Conservation (phyloP, 2,329 filamentous ascomycete species). For the Thelonectria olida region DNA sequence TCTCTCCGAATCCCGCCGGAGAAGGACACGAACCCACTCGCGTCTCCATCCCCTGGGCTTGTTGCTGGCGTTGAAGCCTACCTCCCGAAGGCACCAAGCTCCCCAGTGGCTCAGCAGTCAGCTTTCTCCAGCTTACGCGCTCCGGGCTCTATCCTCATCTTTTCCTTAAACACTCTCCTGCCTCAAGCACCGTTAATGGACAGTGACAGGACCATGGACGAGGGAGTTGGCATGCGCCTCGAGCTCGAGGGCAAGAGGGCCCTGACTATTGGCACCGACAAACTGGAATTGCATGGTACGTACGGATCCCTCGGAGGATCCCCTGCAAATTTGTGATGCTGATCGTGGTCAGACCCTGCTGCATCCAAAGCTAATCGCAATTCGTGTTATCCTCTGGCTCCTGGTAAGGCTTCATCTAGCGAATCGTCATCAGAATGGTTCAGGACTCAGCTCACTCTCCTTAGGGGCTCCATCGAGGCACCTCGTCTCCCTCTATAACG, state of each 20-base stretch:
- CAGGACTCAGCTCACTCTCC: neutral
- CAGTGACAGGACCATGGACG: conserved; percentile 31
- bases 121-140: neutral
- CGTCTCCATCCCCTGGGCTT: neutral
- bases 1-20: neutral
- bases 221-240: conserved; percentile 40
- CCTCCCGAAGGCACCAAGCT: neutral
- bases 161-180: neutral
- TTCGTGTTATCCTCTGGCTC: conserved; percentile 33
- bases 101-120: neutral
- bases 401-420: conserved; percentile 25
- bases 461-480: conserved; percentile 29
- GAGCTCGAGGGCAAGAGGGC: conserved; percentile 43
- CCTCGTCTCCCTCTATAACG: conserved; percentile 78
- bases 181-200: conserved; percentile 8
- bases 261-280: conserved; percentile 43
- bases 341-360: conserved; percentile 34
- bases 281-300: conserved; percentile 49
- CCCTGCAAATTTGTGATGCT: conserved; percentile 12
- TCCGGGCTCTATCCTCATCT: neutral
- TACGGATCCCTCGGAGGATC: conserved; percentile 37
- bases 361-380: conserved; percentile 31
- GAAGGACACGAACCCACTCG: neutral
- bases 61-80: neutral
- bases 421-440: neutral